Evolutionary conservation across 2,329 filamentous ascomycete species (phyloP).

Genomic region (Ophiobolus disseminans): DNA sequence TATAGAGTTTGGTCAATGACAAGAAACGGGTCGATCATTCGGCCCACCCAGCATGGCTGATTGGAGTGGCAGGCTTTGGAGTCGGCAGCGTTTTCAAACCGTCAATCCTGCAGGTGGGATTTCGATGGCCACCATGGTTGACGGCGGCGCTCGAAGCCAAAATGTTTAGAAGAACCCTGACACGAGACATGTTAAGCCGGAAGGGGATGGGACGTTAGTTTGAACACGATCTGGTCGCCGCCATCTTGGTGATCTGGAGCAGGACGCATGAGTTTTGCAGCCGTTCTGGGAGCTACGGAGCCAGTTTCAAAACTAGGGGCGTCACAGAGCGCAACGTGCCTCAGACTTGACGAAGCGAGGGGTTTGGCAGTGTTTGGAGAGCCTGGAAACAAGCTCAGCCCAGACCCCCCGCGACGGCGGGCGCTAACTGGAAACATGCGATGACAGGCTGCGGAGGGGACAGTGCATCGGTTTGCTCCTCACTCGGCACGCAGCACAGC

Average conservation of each 20-base stretch:
- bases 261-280: constrained; percentile 38
- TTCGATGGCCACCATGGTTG: constrained; percentile 46
- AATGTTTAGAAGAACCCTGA: constrained; percentile 49
- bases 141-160: constrained; percentile 36
- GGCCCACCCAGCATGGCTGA: constrained; percentile 43
- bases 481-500: constrained; percentile 8
- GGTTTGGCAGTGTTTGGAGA: constrained; percentile 48
- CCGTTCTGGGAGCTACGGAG: constrained; percentile 38
- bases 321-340: constrained; percentile 46
- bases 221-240: constrained; percentile 37
- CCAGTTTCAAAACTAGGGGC: constrained; percentile 50
- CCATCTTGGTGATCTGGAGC: constrained; percentile 27
- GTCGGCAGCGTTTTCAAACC: constrained; percentile 54
- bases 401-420: constrained; percentile 40
- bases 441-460: constrained; percentile 37
- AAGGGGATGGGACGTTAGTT: constrained; percentile 37
- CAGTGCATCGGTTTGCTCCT: constrained; percentile 34
- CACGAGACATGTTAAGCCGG: constrained; percentile 47
- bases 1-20: constrained; percentile 44
- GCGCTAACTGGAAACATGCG: constrained; percentile 42
- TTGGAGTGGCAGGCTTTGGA: constrained; percentile 50
- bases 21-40: constrained; percentile 38
- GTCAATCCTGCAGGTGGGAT: constrained; percentile 44
- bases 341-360: constrained; percentile 45
- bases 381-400: constrained; percentile 47